A percentile compares a stretch with the other conserved stretches of the same genome.
These are phyloP conservation scores for Trichomonas tenax DNA, from an alignment of 208 protist genomes.

Conservation along the genomic window DNA sequence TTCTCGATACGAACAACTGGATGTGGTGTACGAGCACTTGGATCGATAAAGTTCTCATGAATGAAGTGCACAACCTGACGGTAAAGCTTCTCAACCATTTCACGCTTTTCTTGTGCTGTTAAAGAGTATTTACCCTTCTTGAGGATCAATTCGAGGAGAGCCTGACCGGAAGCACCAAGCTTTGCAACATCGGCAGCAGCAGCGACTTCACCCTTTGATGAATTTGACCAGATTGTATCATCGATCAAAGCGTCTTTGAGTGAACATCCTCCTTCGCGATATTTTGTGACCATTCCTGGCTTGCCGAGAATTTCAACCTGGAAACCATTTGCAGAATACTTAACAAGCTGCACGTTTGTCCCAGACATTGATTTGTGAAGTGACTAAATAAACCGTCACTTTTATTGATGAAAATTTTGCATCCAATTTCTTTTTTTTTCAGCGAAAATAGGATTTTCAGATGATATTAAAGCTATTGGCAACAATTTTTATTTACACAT, in stretches of 20 bases:
- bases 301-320: not conserved
- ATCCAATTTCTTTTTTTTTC: too few species aligned
- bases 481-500: too few species aligned
- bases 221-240: conserved; percentile 11
- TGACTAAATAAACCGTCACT: not conserved
- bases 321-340: not conserved
- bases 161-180: not conserved
- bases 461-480: too few species aligned
- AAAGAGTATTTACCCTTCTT: not conserved
- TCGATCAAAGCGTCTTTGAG: not conserved
- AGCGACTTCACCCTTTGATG: not conserved
- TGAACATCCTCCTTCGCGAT: not conserved
- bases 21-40: not conserved
- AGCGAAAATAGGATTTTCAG: too few species aligned
- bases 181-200: not conserved
- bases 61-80: not conserved
- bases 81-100: not conserved
- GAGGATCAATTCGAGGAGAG: not conserved
- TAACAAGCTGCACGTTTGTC: not conserved
- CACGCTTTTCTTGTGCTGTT: conserved; percentile 16
- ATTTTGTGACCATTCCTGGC: conserved; percentile 13
- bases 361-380: not conserved
- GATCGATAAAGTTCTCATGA: conserved; percentile 10
- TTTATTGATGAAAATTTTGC: too few species aligned
- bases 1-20: not conserved